Conservation (phyloP, 805 yeast genomes). For the Teunomyces funiuensis region DNA sequence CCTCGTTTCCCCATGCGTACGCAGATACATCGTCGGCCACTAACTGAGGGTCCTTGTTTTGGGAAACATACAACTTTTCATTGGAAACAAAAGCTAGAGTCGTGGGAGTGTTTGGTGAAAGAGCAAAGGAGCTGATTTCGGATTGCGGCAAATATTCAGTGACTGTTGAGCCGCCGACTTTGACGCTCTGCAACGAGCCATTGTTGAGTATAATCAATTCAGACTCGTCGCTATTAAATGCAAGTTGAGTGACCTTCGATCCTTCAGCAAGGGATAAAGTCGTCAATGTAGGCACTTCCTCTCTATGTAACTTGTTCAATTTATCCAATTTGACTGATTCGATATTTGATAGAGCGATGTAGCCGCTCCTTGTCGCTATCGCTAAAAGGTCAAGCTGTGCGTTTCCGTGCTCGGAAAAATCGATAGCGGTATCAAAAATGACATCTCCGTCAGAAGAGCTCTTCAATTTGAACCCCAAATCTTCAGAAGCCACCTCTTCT, state of each 20-base stretch:
- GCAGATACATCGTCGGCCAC: conserved; percentile 1
- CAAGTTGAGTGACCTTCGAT: conserved; percentile 24
- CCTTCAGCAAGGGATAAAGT: conserved; percentile 11
- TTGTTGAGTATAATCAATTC: conserved; percentile 26
- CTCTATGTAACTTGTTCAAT: conserved; percentile 27
- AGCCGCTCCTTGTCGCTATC: conserved; percentile 28
- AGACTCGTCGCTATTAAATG: conserved; percentile 32
- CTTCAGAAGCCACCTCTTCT: conserved; percentile 33
- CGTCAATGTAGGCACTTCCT: conserved; percentile 20
- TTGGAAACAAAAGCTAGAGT: neutral
- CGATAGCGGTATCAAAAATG: conserved; percentile 28
- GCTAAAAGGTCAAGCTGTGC: conserved; percentile 32
- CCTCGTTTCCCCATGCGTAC: neutral
- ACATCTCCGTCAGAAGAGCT: conserved; percentile 28
- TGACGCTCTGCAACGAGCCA: conserved; percentile 14
- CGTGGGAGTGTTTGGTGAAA: neutral
- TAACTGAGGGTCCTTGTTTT: neutral
- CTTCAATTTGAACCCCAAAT: conserved; percentile 48
- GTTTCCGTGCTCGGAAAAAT: conserved; percentile 16
- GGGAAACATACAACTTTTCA: neutral
- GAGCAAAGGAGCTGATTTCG: neutral
- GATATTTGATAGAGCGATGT: conserved; percentile 42
- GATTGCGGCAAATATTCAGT: neutral
- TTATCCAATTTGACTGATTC: conserved; percentile 33
- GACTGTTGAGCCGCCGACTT: neutral